These are phyloP conservation scores for Panaeolus cyanescens DNA, from an alignment of 768 basidiomycete species.

Conservation along the genomic window DNA sequence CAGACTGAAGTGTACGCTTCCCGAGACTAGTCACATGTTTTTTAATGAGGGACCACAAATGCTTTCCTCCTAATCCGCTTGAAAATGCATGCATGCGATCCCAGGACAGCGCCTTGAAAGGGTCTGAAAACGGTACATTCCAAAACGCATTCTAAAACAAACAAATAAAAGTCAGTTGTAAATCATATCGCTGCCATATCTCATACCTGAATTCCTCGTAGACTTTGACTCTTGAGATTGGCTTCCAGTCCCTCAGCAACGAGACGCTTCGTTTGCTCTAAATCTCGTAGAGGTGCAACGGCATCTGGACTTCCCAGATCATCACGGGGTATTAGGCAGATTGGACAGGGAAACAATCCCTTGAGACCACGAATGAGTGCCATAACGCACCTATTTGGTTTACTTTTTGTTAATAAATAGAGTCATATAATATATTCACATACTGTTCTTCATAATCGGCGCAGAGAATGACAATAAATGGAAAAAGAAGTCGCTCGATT, in stretches of 20 bases:
- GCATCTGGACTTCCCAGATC: constrained; percentile 21
- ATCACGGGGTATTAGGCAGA: constrained; percentile 31
- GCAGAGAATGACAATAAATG: constrained; percentile 37
- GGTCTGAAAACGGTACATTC: constrained; percentile 32
- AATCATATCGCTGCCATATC: too few species aligned
- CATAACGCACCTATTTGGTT: constrained; percentile 37
- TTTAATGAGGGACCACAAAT: constrained; percentile 29
- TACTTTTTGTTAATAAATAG: constrained; percentile 2
- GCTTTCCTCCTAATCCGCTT: constrained; percentile 33
- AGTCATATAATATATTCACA: constrained; percentile 17
- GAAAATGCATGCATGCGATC: constrained; percentile 39
- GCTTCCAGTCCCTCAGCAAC: constrained; percentile 21
- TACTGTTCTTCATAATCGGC: constrained; percentile 51
- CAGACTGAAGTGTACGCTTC: background rate
- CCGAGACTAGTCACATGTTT: constrained; percentile 15
- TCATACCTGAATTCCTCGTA: constrained; percentile 24
- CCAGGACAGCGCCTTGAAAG: constrained; percentile 33
- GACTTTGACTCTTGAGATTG: constrained; percentile 17
- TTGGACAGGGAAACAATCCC: constrained; percentile 33
- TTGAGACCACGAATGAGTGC: constrained; percentile 28
- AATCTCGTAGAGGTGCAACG: constrained; percentile 10
- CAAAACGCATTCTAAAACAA: constrained; percentile 42
- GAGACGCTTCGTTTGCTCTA: constrained; percentile 16
- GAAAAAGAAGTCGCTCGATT: constrained; percentile 29
- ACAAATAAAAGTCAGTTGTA: constrained; percentile 10